Evolutionary conservation across 257 asterid genomes (phyloP).

Genomic region (Misopates orontium): DNA sequence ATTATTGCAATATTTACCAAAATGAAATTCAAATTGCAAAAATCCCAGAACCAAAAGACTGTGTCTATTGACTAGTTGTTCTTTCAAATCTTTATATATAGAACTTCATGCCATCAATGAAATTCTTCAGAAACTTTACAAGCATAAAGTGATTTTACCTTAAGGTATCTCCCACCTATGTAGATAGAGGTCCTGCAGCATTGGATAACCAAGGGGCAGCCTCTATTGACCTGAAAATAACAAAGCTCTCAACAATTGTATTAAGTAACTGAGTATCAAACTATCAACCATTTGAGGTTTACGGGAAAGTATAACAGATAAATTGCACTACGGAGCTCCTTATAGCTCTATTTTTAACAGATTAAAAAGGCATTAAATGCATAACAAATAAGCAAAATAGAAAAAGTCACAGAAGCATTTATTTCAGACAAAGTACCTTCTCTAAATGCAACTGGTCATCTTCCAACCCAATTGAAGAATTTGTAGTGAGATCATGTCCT

Average conservation of each 20-base stretch:
- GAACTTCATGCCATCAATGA: not conserved
- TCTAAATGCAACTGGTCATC: slow-evolving; percentile 39
- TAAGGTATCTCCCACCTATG: slow-evolving; percentile 94
- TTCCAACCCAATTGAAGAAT: slow-evolving; percentile 31
- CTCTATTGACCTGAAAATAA: slow-evolving; percentile 53
- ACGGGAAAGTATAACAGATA: slow-evolving; percentile 11
- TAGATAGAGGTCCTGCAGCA: slow-evolving; percentile 67
- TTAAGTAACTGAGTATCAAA: not conserved
- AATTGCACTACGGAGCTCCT: not conserved
- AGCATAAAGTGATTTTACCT: slow-evolving; percentile 47
- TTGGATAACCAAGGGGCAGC: slow-evolving; percentile 55
- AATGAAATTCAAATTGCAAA: not conserved
- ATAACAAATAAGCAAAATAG: slow-evolving; percentile 25
- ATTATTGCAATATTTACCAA: not conserved
- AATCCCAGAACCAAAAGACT: not conserved
- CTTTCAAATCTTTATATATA: not conserved
- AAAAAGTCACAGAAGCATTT: slow-evolving; percentile 17
- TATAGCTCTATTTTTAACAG: not conserved
- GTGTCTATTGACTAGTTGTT: not conserved
- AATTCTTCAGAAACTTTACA: slow-evolving; percentile 15
- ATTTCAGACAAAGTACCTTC: slow-evolving; percentile 47
- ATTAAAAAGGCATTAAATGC: slow-evolving; percentile 14
- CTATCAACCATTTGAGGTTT: not conserved
- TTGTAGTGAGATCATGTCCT: slow-evolving; percentile 32
- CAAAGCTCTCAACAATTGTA: slow-evolving; percentile 19